Evolutionary conservation across 2,329 filamentous ascomycete genomes (phyloP).

Genomic region (Cryphonectria parasitica): DNA sequence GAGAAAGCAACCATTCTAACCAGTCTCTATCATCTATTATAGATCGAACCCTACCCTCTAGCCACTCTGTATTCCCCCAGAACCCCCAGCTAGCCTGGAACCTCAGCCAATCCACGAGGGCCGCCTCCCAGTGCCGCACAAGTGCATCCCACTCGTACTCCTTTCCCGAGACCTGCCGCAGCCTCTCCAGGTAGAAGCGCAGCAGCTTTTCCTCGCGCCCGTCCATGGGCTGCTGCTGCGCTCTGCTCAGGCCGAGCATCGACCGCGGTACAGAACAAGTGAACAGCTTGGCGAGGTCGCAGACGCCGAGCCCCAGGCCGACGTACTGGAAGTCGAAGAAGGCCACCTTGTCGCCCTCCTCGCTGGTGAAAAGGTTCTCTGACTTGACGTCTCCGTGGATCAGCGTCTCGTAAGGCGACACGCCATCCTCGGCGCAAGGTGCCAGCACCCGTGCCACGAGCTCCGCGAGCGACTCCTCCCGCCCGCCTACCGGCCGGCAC

Average conservation of each 20-base stretch:
- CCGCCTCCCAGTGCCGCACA: conserved; percentile 66
- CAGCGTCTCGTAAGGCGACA: conserved; percentile 49
- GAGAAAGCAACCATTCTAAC: conserved; percentile 1
- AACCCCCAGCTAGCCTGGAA: conserved; percentile 66
- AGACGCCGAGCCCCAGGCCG: conserved; percentile 65
- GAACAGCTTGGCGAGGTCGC: conserved; percentile 69
- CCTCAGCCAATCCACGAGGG: conserved; percentile 68
- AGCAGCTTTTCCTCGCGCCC: conserved; percentile 56
- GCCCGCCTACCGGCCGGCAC: conserved; percentile 41
- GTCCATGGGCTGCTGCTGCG: conserved; percentile 50
- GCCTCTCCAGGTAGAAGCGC: conserved; percentile 48
- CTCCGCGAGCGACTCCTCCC: conserved; percentile 44
- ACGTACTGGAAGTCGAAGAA: conserved; percentile 75
- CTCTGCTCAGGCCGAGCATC: conserved; percentile 46
- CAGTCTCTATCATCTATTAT: conserved; percentile 52
- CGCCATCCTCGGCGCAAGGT: conserved; percentile 38
- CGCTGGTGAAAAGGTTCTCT: conserved; percentile 66
- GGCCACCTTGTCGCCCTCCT: conserved; percentile 53
- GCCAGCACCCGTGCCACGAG: conserved; percentile 55
- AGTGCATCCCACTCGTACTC: conserved; percentile 60
- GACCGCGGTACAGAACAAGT: conserved; percentile 65
- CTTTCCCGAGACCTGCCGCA: conserved; percentile 40
- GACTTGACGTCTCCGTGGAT: conserved; percentile 74
- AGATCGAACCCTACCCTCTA: conserved; percentile 56
- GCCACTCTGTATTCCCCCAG: conserved; percentile 63